Base-by-base conservation (phyloP, 208 protist species). In the Endotrypanum monterogeii region DNA sequence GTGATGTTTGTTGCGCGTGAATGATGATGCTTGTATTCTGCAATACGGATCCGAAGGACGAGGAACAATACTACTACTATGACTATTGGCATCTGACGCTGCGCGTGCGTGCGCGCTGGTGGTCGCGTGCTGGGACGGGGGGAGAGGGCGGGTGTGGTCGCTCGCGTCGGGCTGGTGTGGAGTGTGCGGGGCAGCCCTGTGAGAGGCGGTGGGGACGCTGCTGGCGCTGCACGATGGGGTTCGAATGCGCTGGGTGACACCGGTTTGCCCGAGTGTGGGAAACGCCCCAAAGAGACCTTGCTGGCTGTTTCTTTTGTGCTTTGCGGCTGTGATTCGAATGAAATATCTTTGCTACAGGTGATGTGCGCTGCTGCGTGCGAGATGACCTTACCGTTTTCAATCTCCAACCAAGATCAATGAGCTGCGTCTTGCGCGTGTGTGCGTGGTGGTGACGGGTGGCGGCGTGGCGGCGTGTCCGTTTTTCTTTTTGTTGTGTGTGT, bases 361-460 rank as follows among this genome's bases (percentile, higher is more conserved):
- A 83, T 79, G 76, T 18, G 44, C 61, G 67, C 67, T 68, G 67
- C 30, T 18, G 67, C 67, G 67, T 56, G 48, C 52, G 71, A 82
- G 46, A 80, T 84, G 82, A 89, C 83, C 83, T 77, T 39, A 78
- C 30, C 30, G 57, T 56, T 78, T 76, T 28, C 63, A 39, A 50
- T 73, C 74, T 83, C 77, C 82, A 86, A 86, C 82, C 82, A 80
- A 86, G 78, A 86, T 86, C 82, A 73, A 86, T 86, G 82, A 85
- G 78, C 46, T 52, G 57, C 73, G 14, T 3, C 56, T 39, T 61
- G 30, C 18, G 30, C 56, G 56, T 32, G 56, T 39, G 8, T n/a
- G 23, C 23, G 20, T 16, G 35, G n/a, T n/a, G n/a, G n/a, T n/a
- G n/a, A n/a, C n/a, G n/a, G n/a, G n/a, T n/a, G n/a, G n/a, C n/a